Base-by-base conservation (phyloP, 2,329 filamentous ascomycete species). In the Chrysoporthe austroafricana region DNA sequence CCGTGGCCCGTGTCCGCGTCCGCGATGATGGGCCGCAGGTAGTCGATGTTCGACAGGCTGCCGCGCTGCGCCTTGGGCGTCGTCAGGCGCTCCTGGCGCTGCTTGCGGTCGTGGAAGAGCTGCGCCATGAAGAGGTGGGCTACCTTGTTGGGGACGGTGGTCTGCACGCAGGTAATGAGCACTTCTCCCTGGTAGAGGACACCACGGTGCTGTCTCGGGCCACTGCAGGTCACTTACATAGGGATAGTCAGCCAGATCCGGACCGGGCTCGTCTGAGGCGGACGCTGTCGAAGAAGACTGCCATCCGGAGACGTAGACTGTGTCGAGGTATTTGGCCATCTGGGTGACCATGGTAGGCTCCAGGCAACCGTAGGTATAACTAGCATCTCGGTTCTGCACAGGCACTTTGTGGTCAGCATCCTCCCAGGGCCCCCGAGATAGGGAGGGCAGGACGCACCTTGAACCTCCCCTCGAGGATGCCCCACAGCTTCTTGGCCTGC, bases 271-370 rank as follows among this genome's bases (percentile, higher is more conserved):
- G 75, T 99, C 94, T 7, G 94, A 95, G 1, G 94, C 88, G 2
- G 95, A 97, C 62, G 96, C 96, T 8, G 96, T 99, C 34, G 94
- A 97, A 1, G 95, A 98, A 72, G 93, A 97, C 82, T 99, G 96
- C 96, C 96, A 99, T 72, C 96, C 96, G 65, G 96, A 98, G 70
- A 99, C 96, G 79, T 99, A 99, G 78, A 99, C 93, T 44, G 96
- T 99, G 78, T 99, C 96, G 70, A 99, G 86, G 80, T 96, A 98
- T 82, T 98, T 97, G 75, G 95, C 95, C 96, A 99, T 99, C 81
- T 99, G 96, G 39, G 96, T 98, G 78, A 99, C 88, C 92, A 97
- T 97, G 66, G 97, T 97, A 13, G 96, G 96, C 78, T 99, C 96
- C 72, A 99, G 86, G 82, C 96, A 98, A 76, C 96, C 96, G 78